Evolutionary conservation across 768 basidiomycete species (phyloP).

Genomic region (Boletus tomentosulus): DNA sequence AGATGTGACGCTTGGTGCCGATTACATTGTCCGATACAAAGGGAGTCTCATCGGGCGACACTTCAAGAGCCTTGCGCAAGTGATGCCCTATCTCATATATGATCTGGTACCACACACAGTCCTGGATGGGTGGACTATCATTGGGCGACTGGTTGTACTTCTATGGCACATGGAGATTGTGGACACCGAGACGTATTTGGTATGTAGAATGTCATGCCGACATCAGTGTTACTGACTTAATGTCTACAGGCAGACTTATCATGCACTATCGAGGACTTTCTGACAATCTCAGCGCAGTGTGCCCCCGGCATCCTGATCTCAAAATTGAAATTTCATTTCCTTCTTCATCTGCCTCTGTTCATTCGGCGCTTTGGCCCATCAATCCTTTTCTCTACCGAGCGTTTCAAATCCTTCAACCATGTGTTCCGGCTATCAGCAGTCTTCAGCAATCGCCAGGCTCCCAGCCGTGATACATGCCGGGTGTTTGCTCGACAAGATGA

Average conservation of each 20-base stretch:
- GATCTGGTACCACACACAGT: constrained; percentile 25
- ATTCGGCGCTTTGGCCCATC: too few species aligned
- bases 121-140: constrained; percentile 31
- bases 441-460: constrained; percentile 19
- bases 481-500: constrained; percentile 6
- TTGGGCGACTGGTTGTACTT: constrained; percentile 35
- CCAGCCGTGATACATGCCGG: constrained; percentile 9
- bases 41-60: constrained; percentile 31
- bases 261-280: constrained; percentile 21
- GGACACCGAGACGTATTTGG: too few species aligned
- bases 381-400: constrained; percentile 25
- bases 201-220: too few species aligned
- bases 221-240: too few species aligned
- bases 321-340: constrained; percentile 30
- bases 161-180: constrained; percentile 34
- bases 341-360: too few species aligned
- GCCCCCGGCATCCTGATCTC: constrained; percentile 22
- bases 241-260: neutral
- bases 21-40: constrained; percentile 32
- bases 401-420: constrained; percentile 27
- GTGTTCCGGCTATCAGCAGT: constrained; percentile 21
- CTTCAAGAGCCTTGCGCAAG: constrained; percentile 31
- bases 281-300: constrained; percentile 18
- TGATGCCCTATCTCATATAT: constrained; percentile 29
- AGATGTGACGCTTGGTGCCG: constrained; percentile 17